These are phyloP conservation scores for Monsonia emarginata DNA, from an alignment of 441 rosid species.

Conservation along the genomic window DNA sequence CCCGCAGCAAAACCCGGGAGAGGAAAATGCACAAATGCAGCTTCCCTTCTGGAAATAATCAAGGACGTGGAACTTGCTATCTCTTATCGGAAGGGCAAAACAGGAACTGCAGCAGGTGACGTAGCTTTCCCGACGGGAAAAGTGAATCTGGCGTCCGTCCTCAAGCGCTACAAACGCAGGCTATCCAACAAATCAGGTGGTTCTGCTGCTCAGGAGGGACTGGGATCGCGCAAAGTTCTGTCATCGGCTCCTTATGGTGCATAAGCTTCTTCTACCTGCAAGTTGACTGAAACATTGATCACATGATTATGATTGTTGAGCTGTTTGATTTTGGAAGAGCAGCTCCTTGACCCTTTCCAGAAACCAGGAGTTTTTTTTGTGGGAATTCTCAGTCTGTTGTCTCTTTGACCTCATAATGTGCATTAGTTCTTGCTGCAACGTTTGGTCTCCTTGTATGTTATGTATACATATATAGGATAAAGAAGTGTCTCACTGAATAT, in stretches of 20 bases:
- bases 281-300: conserved; percentile 6
- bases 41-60: conserved; percentile 50
- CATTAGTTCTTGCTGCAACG: conserved; percentile 37
- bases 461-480: conserved; percentile 23
- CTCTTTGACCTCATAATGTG: background rate
- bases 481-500: conserved; percentile 18
- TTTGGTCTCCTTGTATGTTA: conserved; percentile 22
- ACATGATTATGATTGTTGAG: conserved; percentile 18
- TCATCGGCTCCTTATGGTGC: conserved; percentile 25
- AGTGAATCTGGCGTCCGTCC: conserved; percentile 83
- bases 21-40: conserved; percentile 68
- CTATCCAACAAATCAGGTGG: conserved; percentile 45
- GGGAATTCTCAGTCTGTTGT: conserved; percentile 1
- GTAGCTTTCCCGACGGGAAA: conserved; percentile 91
- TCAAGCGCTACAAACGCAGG: conserved; percentile 86
- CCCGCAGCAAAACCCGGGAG: conserved; percentile 59
- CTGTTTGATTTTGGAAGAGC: conserved; percentile 33
- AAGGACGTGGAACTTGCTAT: conserved; percentile 86
- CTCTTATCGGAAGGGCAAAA: conserved; percentile 71
- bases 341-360: conserved; percentile 10
- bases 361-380: conserved; percentile 23
- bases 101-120: conserved; percentile 92
- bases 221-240: conserved; percentile 30
- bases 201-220: conserved; percentile 32
- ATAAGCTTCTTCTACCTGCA: too few relatives aligned